These are phyloP conservation scores for Mariannaea sp. DNA, from an alignment of 2,329 filamentous ascomycete genomes.

Conservation along the genomic window DNA sequence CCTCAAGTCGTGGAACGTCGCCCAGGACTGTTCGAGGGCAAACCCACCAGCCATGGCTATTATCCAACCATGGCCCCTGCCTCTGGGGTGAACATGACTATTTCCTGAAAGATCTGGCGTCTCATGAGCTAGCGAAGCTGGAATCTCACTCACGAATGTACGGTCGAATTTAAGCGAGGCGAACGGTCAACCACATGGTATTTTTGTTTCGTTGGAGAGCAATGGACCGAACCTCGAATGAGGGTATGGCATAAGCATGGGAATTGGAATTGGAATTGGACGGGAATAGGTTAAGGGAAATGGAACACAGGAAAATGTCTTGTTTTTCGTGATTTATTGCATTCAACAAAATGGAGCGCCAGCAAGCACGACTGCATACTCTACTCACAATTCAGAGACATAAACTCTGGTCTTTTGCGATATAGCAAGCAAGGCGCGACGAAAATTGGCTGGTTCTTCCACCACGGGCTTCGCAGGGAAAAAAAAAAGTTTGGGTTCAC, in stretches of 20 bases:
- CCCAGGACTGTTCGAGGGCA: slow-evolving; percentile 58
- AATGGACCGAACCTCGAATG: slow-evolving; percentile 18
- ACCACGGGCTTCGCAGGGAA: background rate
- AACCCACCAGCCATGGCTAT: slow-evolving; percentile 56
- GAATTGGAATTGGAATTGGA: too few relatives aligned
- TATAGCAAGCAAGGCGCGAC: slow-evolving; percentile 13
- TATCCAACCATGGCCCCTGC: slow-evolving; percentile 57
- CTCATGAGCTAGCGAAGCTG: background rate
- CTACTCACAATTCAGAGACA: slow-evolving; percentile 1
- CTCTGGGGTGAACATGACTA: slow-evolving; percentile 53
- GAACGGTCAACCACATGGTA: background rate
- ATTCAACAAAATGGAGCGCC: slow-evolving; percentile 20
- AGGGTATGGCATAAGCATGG: slow-evolving; percentile 22
- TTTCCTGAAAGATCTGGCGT: slow-evolving; percentile 31
- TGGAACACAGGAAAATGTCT: slow-evolving; percentile 20
- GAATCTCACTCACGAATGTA: background rate
- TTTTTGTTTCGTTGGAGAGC: background rate
- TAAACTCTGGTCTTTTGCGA: slow-evolving; percentile 8
- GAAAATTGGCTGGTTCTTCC: slow-evolving; percentile 7
- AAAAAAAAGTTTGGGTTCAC: slow-evolving; percentile 1
- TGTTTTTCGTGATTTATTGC: slow-evolving; percentile 25
- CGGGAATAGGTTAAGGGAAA: too few relatives aligned
- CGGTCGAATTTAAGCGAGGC: background rate
- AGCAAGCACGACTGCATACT: slow-evolving; percentile 8
- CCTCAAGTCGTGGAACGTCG: slow-evolving; percentile 44